Evolutionary conservation across 2,329 filamentous ascomycete species (phyloP), one percentile per base, ranked within the genome.

Genomic region (Microdochium bolleyi): DNA sequence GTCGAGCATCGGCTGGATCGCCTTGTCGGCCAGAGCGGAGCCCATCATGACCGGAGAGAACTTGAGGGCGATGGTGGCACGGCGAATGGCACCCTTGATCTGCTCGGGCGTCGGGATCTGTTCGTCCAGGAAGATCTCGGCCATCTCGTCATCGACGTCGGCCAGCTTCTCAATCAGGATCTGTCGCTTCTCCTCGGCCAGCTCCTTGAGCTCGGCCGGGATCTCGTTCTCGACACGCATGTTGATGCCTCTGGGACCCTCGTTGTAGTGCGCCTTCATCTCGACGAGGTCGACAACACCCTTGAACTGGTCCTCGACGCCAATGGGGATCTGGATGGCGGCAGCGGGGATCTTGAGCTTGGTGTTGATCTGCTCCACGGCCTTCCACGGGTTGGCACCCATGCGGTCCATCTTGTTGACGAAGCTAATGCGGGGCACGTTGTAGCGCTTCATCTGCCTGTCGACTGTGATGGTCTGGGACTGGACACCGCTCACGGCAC

Each of bases 321-420:
- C 94, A 61, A 99, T 96, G 10, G 94, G 94, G 24, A 99, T 84
- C 72, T 99, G 94, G 46, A 99, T 80, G 19, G 94, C 94, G 13
- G 94, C 94, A 32, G 94, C 94, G 30, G 89, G 85, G 51, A 97
- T 87, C 73, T 92, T 92, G 57, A 99, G 82, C 74, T 99, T 99
- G 63, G 85, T 82, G 75, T 96, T 96, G 78, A 99, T 97, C 73
- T 96, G 92, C 41, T 99, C 92, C 53, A 99, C 85, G 9, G 91
- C 92, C 73, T 95, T 96, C 84, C 92, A 99, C 9, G 94, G 94
- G 68, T 99, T 97, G 58, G 94, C 89, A 55, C 94, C 94, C 88
- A 96, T 96, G 59, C 94, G 87, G 67, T 99, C 94, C 92, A 99
- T 97, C 80, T 99, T 99, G 78, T 99, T 99, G 68, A 99, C 84